Evolutionary conservation across 768 basidiomycete species (phyloP), one percentile per base, ranked within the genome.

Genomic region (Leccinum fibrillosum): DNA sequence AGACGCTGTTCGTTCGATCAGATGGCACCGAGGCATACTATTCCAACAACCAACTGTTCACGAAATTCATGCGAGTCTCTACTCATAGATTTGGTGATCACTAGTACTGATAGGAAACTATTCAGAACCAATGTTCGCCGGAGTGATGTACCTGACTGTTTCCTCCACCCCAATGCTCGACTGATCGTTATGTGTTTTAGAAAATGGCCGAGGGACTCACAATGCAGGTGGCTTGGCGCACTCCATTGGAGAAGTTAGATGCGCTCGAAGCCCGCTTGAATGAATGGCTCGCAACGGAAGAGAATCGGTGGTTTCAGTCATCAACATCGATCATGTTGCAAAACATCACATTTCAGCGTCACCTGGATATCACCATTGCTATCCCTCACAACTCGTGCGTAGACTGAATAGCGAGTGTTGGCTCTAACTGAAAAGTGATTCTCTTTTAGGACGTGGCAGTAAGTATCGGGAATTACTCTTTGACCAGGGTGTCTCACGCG

Each of bases 1-100:
- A 86, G 78, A 92, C 90, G 4, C 79, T 86, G 17, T 92, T 92
- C 64, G 71, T 81, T 34, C 85, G 90, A 32, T 67, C 78, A 15
- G 90, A 92, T 65, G 89, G 89, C 19, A 88, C 88, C 2, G 86
- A 90, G 66, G 86, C 87, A 3, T 91, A 90, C 65, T 91, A 90
- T 67, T 90, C 85, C 74, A 90, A 90, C 74, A 88, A 86, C 62
- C 86, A 86, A 61, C 77, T 91, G 12, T 88, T 88, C 70, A 80
- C 70, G 49, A 88, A 86, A 65, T 90, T 91, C 73, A 88, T 92
- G 86, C 86, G 66, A 42, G 83, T 73, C 26, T 51, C 37, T 28
- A 5, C 49, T 54, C 30, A 37, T 26, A 17, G 2, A 52, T 52
- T 12, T n/a, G 25, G 26, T 30, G 49, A 61, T 44, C 48, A 7